Conservation (phyloP, 1,284 basidiomycete species). For the Taiwanofungus camphoratus region DNA sequence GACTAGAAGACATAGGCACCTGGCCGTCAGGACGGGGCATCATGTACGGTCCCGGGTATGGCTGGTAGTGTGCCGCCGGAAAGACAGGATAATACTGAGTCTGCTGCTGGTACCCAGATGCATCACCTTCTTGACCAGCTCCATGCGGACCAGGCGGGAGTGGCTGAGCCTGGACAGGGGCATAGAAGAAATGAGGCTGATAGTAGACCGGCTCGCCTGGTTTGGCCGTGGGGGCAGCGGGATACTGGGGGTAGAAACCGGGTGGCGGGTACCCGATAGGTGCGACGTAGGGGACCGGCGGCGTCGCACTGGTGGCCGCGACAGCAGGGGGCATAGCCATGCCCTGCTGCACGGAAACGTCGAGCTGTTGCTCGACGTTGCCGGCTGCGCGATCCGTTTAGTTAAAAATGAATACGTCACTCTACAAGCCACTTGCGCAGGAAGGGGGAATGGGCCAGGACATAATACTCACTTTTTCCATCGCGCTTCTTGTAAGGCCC, state of each 20-base stretch:
- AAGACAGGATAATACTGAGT: constrained; percentile 48
- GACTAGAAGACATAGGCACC: constrained; percentile 25
- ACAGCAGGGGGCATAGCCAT: constrained; percentile 38
- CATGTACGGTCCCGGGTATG: constrained; percentile 46
- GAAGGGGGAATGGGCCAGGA: constrained; percentile 10
- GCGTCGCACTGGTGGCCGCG: constrained; percentile 34
- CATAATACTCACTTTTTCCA: constrained; percentile 60
- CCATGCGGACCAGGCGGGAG: constrained; percentile 26
- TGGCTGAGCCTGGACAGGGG: constrained; percentile 36
- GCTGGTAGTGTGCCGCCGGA: constrained; percentile 38
- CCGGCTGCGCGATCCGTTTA: constrained; percentile 44
- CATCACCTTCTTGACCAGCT: constrained; percentile 41
- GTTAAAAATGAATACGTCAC: constrained; percentile 13
- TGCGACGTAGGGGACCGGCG: constrained; percentile 43
- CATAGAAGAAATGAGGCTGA: constrained; percentile 41
- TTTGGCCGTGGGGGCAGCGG: constrained; percentile 38
- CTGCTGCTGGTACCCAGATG: constrained; percentile 35
- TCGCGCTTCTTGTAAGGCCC: constrained; percentile 93
- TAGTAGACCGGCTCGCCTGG: constrained; percentile 45
- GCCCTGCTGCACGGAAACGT: constrained; percentile 39
- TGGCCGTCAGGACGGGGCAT: constrained; percentile 39
- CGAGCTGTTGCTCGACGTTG: constrained; percentile 45
- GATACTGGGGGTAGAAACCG: constrained; percentile 45
- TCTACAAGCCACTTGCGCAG: constrained; percentile 12
- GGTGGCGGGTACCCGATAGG: constrained; percentile 33